These are phyloP conservation scores for Tolypocladium ovalisporum DNA, from an alignment of 2,329 filamentous ascomycete genomes.

Conservation along the genomic window DNA sequence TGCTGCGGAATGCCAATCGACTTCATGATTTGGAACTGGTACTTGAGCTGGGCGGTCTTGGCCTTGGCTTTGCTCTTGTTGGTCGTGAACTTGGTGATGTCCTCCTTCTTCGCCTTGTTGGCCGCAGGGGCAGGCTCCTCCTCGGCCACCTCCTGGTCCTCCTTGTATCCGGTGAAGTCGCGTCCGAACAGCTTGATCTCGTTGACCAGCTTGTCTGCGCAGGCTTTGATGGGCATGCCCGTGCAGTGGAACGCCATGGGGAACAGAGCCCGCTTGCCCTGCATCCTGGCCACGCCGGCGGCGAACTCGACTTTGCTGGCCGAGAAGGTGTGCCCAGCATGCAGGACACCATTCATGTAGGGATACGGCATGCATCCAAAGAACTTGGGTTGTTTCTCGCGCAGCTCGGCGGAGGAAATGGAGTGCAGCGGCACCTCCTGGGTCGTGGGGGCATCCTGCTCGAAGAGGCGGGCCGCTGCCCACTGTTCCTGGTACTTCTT, in stretches of 20 bases:
- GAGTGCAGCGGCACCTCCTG: slow-evolving; percentile 66
- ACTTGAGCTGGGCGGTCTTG: slow-evolving; percentile 88
- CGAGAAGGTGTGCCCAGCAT: slow-evolving; percentile 88
- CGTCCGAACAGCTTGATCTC: slow-evolving; percentile 84
- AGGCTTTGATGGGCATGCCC: slow-evolving; percentile 96
- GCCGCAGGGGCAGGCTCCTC: slow-evolving; percentile 42
- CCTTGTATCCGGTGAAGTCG: slow-evolving; percentile 69
- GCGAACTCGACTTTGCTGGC: slow-evolving; percentile 90
- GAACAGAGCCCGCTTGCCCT: slow-evolving; percentile 77
- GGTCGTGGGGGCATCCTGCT: slow-evolving; percentile 72
- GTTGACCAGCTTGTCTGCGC: slow-evolving; percentile 84
- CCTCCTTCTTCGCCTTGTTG: slow-evolving; percentile 61
- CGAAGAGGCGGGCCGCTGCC: slow-evolving; percentile 51
- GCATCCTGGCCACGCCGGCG: slow-evolving; percentile 77
- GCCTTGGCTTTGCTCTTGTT: slow-evolving; percentile 88
- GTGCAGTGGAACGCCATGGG: slow-evolving; percentile 89
- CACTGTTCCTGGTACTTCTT: slow-evolving; percentile 80
- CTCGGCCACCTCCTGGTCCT: slow-evolving; percentile 34
- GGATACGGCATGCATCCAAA: slow-evolving; percentile 50
- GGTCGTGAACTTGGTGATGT: slow-evolving; percentile 81
- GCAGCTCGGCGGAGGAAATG: slow-evolving; percentile 63
- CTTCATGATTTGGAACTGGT: slow-evolving; percentile 92
- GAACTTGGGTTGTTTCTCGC: slow-evolving; percentile 79
- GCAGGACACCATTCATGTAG: slow-evolving; percentile 81
- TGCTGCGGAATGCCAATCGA: slow-evolving; percentile 77